A percentile compares a stretch with the other conserved stretches of the same genome.
These are phyloP conservation scores for Symmetrospora coprosmae DNA, from an alignment of 768 basidiomycete species.

Conservation along the genomic window DNA sequence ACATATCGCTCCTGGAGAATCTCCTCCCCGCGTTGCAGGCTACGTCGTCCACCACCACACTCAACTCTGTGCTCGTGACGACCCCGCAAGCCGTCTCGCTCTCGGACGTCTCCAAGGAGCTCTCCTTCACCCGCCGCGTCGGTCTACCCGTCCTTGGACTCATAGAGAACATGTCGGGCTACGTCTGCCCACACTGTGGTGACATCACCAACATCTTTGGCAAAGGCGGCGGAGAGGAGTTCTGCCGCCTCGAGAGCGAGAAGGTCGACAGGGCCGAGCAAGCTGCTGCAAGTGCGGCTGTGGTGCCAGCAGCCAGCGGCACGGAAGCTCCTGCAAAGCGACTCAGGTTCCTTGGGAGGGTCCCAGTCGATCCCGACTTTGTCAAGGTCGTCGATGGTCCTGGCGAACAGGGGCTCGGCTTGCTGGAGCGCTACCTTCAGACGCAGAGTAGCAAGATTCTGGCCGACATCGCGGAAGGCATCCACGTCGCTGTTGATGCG, in stretches of 20 bases:
- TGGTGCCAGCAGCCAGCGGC: not conserved
- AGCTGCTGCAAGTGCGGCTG: not conserved
- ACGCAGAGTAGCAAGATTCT: conserved; percentile 13
- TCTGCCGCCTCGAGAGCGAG: conserved; percentile 29
- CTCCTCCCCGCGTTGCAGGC: conserved; percentile 52
- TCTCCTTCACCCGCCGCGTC: conserved; percentile 84
- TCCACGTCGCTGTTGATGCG: too few relatives aligned
- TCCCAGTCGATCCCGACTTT: conserved; percentile 86
- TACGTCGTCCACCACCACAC: conserved; percentile 39
- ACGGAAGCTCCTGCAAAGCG: not conserved
- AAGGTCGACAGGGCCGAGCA: conserved; percentile 48
- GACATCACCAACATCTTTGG: conserved; percentile 92
- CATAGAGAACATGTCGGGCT: conserved; percentile 98
- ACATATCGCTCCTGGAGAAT: conserved; percentile 86
- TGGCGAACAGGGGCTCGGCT: not conserved
- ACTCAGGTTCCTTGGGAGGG: conserved; percentile 63
- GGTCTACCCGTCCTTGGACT: conserved; percentile 74
- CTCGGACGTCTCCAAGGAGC: conserved; percentile 86
- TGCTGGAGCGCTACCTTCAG: conserved; percentile 20
- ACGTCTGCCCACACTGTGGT: conserved; percentile 91
- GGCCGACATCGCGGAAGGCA: too few relatives aligned
- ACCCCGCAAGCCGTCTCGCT: conserved; percentile 95
- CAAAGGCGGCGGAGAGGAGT: conserved; percentile 71
- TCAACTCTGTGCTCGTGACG: conserved; percentile 81
- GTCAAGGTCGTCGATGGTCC: conserved; percentile 62